These are phyloP conservation scores for Verticillium nubilum DNA, from an alignment of 2,329 filamentous ascomycete species.

Conservation along the genomic window DNA sequence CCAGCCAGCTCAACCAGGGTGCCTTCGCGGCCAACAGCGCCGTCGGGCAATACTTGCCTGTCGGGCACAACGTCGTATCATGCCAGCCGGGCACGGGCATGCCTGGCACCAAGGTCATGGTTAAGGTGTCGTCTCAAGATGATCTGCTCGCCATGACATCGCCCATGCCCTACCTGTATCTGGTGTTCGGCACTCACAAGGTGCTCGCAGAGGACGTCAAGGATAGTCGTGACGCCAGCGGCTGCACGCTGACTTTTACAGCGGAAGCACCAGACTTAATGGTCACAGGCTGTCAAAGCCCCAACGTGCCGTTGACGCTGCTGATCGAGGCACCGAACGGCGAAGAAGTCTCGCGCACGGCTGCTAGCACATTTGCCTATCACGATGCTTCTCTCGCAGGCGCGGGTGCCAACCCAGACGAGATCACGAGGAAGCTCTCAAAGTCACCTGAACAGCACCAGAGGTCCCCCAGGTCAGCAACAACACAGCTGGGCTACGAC, in stretches of 20 bases:
- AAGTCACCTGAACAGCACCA: constrained; percentile 37
- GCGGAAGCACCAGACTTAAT: constrained; percentile 62
- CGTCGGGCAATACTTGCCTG: constrained; percentile 61
- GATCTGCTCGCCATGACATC: constrained; percentile 59
- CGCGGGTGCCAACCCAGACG: constrained; percentile 28
- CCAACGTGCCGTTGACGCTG: constrained; percentile 50
- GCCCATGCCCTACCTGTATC: constrained; percentile 50
- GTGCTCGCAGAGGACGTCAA: constrained; percentile 60
- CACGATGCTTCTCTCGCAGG: constrained; percentile 25
- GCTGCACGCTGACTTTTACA: constrained; percentile 66
- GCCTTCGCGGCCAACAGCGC: constrained; percentile 57
- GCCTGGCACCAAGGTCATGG: constrained; percentile 63
- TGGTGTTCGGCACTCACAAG: constrained; percentile 76
- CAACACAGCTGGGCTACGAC: constrained; percentile 24
- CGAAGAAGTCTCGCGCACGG: constrained; percentile 46
- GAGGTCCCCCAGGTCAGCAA: constrained; percentile 23
- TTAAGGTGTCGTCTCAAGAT: constrained; percentile 71
- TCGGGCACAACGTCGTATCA: constrained; percentile 57
- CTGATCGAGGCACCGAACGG: constrained; percentile 46
- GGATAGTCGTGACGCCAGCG: constrained; percentile 48
- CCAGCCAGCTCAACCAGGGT: constrained; percentile 47
- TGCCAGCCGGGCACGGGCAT: constrained; percentile 65
- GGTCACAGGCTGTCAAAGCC: constrained; percentile 42
- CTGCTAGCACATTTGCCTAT: constrained; percentile 40
- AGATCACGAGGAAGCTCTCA: constrained; percentile 32